phyloP scores from a whole-genome alignment of 371 early-diverging fungal species.

The Nematocida minor region DNA sequence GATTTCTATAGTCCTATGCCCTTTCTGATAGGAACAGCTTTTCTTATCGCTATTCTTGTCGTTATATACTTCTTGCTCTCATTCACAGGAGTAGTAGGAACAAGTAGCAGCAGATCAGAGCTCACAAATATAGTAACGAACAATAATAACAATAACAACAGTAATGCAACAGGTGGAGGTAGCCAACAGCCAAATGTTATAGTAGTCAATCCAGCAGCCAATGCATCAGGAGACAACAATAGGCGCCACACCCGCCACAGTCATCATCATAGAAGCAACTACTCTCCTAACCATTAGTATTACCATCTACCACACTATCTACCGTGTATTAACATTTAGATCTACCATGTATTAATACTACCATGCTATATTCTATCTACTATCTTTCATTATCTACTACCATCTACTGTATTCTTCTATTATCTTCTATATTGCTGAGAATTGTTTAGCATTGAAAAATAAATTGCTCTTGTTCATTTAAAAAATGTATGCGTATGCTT shows the following conservation, averaged over 20 bases:
- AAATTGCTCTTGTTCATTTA: too few relatives aligned
- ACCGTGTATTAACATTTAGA: too few relatives aligned
- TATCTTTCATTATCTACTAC: too few relatives aligned
- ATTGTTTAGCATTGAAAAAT: too few relatives aligned
- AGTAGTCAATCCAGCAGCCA: neutral
- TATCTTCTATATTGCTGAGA: too few relatives aligned
- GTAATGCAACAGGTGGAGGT: neutral
- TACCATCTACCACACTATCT: too few relatives aligned
- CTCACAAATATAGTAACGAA: neutral
- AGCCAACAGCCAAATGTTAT: constrained; percentile 16
- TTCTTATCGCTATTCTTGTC: neutral
- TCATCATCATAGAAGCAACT: neutral
- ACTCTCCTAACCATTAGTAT: neutral
- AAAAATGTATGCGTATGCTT: too few relatives aligned
- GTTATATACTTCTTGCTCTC: constrained; percentile 36
- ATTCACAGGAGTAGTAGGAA: neutral
- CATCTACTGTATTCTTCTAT: too few relatives aligned
- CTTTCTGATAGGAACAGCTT: neutral
- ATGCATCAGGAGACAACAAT: neutral
- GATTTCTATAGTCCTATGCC: neutral
- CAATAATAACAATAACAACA: constrained; percentile 53
- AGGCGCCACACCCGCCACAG: neutral
- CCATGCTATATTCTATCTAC: too few relatives aligned
- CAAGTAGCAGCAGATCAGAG: neutral
- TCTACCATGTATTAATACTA: too few relatives aligned